Evolutionary conservation across 495 filamentous ascomycete genomes (phyloP), one percentile per base, ranked within the genome.

Genomic region (Antarctomyces pellizariae): DNA sequence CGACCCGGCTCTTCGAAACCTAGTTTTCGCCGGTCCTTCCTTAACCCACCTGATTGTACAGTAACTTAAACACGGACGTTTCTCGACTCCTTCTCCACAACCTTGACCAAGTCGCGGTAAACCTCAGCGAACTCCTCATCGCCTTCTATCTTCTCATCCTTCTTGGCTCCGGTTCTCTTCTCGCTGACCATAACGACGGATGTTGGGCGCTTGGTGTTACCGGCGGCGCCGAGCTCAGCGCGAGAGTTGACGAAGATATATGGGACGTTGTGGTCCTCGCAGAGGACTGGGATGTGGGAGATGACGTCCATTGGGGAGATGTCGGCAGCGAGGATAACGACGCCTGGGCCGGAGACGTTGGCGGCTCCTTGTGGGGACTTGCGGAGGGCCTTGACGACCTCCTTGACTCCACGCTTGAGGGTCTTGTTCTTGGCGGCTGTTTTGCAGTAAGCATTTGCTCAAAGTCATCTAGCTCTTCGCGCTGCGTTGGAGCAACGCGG

Each of bases 281-380:
- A 95, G 23, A 95, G 69, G 9, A 95, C 74, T 28, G 86, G 86
- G 37, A 99, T 75, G 52, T 95, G 86, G 25, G 76, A 83, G 53
- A 95, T 91, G 40, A 93, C 82, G 45, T 93, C 83, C 73, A 82
- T 77, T 32, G 86, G 86, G 13, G 75, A 86, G 59, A 95, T 93
- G 47, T 99, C 86, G 29, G 76, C 86, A 16, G 89, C 86, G 29
- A 99, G 71, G 47, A 99, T 57, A 38, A 89, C 76, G 37, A 99
- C 60, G 37, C 68, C 78, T 26, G 60, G 58, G 32, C 68, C 64
- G 11, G 59, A 42, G 7, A 57, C 36, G 41, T 56, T 44, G 30
- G 53, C 38, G 12, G 57, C 56, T 12, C 54, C 50, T 52, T 65
- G 49, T 30, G 77, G 62, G 3, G 75, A 75, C 55, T 92, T 91